Conservation (phyloP, 2,329 filamentous ascomycete species). For the Aspergillus sclerotialis region DNA sequence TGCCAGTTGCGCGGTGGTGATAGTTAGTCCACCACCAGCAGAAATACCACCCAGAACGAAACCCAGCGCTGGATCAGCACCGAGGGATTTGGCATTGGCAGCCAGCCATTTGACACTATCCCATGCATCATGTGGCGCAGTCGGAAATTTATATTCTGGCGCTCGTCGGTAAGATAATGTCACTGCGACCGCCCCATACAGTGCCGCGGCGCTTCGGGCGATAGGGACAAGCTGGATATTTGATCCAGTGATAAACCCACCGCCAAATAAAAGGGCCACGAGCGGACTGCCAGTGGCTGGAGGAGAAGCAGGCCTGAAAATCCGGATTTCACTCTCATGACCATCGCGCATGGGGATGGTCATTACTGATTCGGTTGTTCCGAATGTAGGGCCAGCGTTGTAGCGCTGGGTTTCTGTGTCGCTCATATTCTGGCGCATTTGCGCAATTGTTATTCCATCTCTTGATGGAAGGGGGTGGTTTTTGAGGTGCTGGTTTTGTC, state of each 20-base stretch:
- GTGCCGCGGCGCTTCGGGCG: conserved; percentile 10
- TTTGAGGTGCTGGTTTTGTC: neutral
- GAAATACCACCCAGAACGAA: conserved; percentile 46
- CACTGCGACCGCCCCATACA: conserved; percentile 16
- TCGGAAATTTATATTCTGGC: conserved; percentile 42
- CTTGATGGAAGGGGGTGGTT: neutral
- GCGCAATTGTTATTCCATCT: neutral
- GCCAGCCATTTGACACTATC: conserved; percentile 41
- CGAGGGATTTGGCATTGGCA: conserved; percentile 31
- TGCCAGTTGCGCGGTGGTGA: conserved; percentile 33
- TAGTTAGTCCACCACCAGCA: conserved; percentile 39
- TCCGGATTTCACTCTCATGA: conserved; percentile 6
- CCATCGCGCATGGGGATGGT: conserved; percentile 14
- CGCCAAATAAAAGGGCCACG: conserved; percentile 18
- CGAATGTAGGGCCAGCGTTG: neutral
- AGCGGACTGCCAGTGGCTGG: conserved; percentile 7
- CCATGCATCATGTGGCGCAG: conserved; percentile 37
- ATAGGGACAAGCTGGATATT: conserved; percentile 13
- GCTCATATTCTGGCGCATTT: neutral
- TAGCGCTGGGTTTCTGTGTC: neutral
- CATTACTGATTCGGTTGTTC: conserved; percentile 1
- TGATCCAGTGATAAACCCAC: conserved; percentile 16
- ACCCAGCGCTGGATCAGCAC: conserved; percentile 36
- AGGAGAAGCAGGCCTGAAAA: conserved; percentile 7
- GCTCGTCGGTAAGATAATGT: conserved; percentile 30